Conservation (phyloP, 306 rosid genomes). For the Prunus armeniaca region DNA sequence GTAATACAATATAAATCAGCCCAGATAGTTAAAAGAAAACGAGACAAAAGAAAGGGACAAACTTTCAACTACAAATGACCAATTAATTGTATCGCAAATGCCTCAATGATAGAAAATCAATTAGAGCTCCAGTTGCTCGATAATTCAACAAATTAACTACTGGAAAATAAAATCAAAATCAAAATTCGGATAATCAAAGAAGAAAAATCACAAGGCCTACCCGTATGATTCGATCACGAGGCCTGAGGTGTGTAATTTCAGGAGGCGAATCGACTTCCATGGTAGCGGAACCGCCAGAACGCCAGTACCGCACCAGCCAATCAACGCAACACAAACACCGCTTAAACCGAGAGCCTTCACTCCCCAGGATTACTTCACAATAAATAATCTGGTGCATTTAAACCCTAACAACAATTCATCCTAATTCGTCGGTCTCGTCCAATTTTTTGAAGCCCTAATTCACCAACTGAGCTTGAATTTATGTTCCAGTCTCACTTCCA, state of each 20-base stretch:
- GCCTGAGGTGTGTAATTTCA: slow-evolving; percentile 35
- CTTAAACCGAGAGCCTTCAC: slow-evolving; percentile 41
- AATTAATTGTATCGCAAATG: neutral
- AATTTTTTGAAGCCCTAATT: slow-evolving; percentile 28
- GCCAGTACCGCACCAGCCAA: slow-evolving; percentile 51
- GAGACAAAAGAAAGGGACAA: neutral
- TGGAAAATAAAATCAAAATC: neutral
- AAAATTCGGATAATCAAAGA: neutral
- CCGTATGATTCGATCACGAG: slow-evolving; percentile 75
- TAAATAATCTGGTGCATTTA: neutral
- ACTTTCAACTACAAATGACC: neutral
- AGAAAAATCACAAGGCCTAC: slow-evolving; percentile 26
- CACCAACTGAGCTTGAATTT: neutral
- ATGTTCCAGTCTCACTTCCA: neutral
- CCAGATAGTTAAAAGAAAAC: neutral
- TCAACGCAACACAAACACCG: slow-evolving; percentile 52
- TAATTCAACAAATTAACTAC: neutral
- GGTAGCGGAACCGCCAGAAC: slow-evolving; percentile 45
- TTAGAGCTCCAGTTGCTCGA: neutral
- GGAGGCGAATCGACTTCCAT: slow-evolving; percentile 70
- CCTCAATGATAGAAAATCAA: neutral
- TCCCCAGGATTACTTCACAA: slow-evolving; percentile 59
- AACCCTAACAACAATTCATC: slow-evolving; percentile 14
- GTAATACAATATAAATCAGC: neutral
- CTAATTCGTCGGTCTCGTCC: neutral